These are phyloP conservation scores for Phanerochaete sordida DNA, from an alignment of 768 basidiomycete genomes.

Conservation along the genomic window DNA sequence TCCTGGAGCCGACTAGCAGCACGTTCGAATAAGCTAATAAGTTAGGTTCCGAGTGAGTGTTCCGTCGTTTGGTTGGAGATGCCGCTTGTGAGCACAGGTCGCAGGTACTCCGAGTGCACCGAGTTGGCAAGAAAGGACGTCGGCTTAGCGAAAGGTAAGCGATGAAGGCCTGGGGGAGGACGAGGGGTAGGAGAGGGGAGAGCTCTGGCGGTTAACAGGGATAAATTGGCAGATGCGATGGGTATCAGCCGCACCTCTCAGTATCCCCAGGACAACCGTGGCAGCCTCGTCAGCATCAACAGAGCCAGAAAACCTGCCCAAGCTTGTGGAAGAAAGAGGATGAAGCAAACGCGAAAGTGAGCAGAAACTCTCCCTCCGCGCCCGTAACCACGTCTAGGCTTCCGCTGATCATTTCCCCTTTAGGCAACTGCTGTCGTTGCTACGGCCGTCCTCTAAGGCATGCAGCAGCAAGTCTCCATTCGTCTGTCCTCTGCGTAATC, in stretches of 20 bases:
- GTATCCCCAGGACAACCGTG: conserved; percentile 6
- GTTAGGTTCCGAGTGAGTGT: background rate
- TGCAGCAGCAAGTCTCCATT: too few relatives aligned
- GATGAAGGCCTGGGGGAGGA: background rate
- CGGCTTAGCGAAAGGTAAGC: background rate
- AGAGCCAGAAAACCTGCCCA: background rate
- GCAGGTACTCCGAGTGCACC: background rate
- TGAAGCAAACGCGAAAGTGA: background rate
- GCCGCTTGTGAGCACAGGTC: background rate
- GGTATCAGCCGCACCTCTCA: conserved; percentile 2
- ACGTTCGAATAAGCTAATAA: background rate
- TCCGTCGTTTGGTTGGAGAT: background rate
- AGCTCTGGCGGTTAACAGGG: background rate
- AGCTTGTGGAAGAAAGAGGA: background rate
- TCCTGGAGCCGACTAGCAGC: conserved; percentile 12
- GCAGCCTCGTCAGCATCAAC: background rate
- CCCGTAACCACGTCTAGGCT: conserved; percentile 1
- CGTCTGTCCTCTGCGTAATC: too few relatives aligned
- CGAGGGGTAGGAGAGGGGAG: background rate
- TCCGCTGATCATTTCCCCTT: background rate
- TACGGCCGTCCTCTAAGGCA: background rate
- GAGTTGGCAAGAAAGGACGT: background rate
- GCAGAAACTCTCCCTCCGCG: background rate
- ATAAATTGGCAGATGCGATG: background rate
- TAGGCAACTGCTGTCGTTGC: background rate